phyloP scores from a whole-genome alignment of 2,329 filamentous ascomycete genomes.

The Metarhizium anisopliae region DNA sequence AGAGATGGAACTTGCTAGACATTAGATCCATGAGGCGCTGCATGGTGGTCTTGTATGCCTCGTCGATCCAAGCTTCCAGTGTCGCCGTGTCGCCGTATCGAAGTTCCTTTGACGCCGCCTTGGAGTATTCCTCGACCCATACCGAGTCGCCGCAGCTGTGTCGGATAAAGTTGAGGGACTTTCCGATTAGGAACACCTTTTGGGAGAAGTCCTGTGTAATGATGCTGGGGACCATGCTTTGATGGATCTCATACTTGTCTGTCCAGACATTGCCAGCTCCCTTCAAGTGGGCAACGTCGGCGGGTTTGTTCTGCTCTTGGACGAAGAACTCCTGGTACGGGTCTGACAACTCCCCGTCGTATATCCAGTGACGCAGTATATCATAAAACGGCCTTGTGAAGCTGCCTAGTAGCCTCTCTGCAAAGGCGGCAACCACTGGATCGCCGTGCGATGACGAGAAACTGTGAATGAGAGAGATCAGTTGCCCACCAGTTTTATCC shows the following conservation, averaged over 20 bases:
- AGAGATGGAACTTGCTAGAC: constrained; percentile 90
- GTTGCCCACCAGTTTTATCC: constrained; percentile 73
- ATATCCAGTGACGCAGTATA: constrained; percentile 94
- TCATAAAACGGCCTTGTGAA: constrained; percentile 95
- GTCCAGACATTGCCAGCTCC: constrained; percentile 92
- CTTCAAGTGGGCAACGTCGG: constrained; percentile 41
- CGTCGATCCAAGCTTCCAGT: constrained; percentile 86
- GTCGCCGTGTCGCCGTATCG: constrained; percentile 89
- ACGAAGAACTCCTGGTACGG: constrained; percentile 96
- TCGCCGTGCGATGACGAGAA: constrained; percentile 93
- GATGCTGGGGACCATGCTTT: constrained; percentile 84
- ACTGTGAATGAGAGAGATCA: constrained; percentile 87
- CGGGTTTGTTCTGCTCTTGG: constrained; percentile 54
- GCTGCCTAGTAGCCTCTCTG: constrained; percentile 75
- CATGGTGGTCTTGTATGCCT: constrained; percentile 98
- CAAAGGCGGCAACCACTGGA: constrained; percentile 87
- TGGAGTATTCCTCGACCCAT: constrained; percentile 95
- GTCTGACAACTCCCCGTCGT: constrained; percentile 95
- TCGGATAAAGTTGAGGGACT: constrained; percentile 95
- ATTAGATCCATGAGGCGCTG: constrained; percentile 86
- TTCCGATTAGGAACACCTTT: constrained; percentile 94
- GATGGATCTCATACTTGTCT: constrained; percentile 84
- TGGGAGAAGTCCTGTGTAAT: constrained; percentile 90
- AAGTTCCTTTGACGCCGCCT: constrained; percentile 82
- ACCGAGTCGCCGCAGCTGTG: constrained; percentile 88